Evolutionary conservation across 352 stramenopile species (phyloP).

Genomic region (Phytophthora cactorum): DNA sequence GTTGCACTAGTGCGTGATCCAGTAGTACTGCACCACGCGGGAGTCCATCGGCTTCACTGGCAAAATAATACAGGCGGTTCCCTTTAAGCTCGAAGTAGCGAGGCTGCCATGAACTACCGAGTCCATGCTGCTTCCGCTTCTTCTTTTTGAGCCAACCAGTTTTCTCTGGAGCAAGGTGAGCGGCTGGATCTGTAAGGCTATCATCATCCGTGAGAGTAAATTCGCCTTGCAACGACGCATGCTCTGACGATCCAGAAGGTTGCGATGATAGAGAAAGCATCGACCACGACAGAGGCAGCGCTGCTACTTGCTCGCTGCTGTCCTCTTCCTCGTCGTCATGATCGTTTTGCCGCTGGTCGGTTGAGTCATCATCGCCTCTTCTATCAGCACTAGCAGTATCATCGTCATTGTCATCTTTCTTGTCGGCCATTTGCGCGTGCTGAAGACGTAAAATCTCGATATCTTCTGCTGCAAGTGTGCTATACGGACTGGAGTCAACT

Average conservation of each 20-base stretch:
- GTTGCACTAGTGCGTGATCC: constrained; percentile 71
- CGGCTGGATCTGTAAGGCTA: constrained; percentile 17
- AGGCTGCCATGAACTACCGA: constrained; percentile 72
- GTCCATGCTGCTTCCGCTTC: constrained; percentile 75
- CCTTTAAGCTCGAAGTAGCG: constrained; percentile 87
- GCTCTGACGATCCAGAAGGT: constrained; percentile 37
- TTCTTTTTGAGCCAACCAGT: constrained; percentile 86
- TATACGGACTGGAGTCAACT: constrained; percentile 24
- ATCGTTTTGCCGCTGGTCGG: constrained; percentile 16
- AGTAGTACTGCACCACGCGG: constrained; percentile 74
- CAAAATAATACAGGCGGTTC: constrained; percentile 83
- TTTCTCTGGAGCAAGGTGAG: constrained; percentile 55
- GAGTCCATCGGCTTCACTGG: constrained; percentile 73
- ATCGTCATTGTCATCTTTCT: constrained; percentile 6
- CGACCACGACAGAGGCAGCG: constrained; percentile 58
- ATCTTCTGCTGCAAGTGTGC: constrained; percentile 31
- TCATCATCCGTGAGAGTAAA: constrained; percentile 29
- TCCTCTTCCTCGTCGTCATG: constrained; percentile 36
- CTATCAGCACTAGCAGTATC: not conserved
- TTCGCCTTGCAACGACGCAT: constrained; percentile 33
- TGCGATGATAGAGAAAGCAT: constrained; percentile 72
- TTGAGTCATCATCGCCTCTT: constrained; percentile 20
- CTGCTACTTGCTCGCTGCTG: constrained; percentile 41
- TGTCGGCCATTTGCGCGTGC: constrained; percentile 23
- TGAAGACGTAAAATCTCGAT: constrained; percentile 29